Conservation (phyloP, 2,329 filamentous ascomycete species). For the Aspergillus niger region DNA sequence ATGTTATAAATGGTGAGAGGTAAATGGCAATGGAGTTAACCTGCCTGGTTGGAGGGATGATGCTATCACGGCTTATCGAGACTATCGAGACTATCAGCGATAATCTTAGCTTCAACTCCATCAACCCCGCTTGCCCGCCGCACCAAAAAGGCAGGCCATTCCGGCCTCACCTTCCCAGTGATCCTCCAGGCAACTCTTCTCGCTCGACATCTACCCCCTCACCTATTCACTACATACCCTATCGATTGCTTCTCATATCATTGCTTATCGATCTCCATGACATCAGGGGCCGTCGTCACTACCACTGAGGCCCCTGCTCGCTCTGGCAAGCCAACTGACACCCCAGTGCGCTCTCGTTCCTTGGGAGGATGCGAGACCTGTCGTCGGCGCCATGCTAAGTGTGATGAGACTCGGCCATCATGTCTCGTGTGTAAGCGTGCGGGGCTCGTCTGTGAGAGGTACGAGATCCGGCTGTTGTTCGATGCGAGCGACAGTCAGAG, state of each 20-base stretch:
- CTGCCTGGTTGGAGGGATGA: neutral
- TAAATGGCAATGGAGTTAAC: neutral
- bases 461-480: slow-evolving; percentile 45
- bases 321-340: neutral
- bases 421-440: slow-evolving; percentile 43
- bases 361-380: slow-evolving; percentile 30
- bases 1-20: neutral
- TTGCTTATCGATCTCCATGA: neutral
- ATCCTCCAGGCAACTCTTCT: neutral
- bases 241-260: neutral
- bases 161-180: neutral
- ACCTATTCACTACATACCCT: neutral
- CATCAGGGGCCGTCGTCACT: neutral
- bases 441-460: slow-evolving; percentile 43
- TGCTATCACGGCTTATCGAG: neutral
- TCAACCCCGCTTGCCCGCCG: neutral
- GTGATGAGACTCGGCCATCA: slow-evolving; percentile 46
- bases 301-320: neutral
- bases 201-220: neutral
- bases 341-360: neutral
- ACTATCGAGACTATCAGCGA: neutral
- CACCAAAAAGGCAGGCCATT: slow-evolving; percentile 3
- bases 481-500: slow-evolving; percentile 26
- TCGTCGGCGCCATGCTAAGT: slow-evolving; percentile 48
- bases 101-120: no score